Evolutionary conservation across 495 filamentous ascomycete species (phyloP), one percentile per base, ranked within the genome.

Genomic region (Copromyces sp.): DNA sequence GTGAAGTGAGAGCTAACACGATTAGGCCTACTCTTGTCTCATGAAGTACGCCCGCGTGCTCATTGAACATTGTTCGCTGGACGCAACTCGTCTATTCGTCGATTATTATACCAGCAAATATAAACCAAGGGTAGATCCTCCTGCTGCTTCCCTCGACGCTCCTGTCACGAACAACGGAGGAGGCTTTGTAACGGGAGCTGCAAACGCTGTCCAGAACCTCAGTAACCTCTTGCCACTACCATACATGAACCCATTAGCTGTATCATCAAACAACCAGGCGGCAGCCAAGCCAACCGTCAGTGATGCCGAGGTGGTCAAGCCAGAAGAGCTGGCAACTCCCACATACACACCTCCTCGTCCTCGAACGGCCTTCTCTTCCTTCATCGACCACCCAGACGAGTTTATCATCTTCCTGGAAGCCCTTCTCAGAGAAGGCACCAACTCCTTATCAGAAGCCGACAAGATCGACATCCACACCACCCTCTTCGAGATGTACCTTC

Each of bases 1-100:
- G 29, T 41, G 37, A 71, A 35, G 53, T 8, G 65, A 39, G 69
- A 53, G 68, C 81, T 82, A 77, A 85, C 72, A 72, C 68, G 9
- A 41, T 32, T 73, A 95, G 90, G 92, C 94, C 14, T 97, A 97
- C 79, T 84, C 88, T 32, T 97, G 93, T 77, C 82, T 98, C 40
- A 97, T 97, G 93, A 97, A 94, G 75, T 98, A 98, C 77, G 93
- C 95, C 3, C 90, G 94, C 20, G 93, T 97, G 0, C 84, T 99
- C 4, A 85, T 99, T 38, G 90, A 93, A 72, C 88, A 98, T 81
- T 95, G 93, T 76, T 89, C 93, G 5, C 82, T 87, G 68, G 87
- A 90, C 70, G 91, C 94, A 9, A 97, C 95, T 1, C 86, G 92
- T 71, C 76, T 98, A 0, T 97, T 99, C 78, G 92, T 97, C 68